Conservation (phyloP, 208 protist species). For the Acanthamoeba lenticulata region DNA sequence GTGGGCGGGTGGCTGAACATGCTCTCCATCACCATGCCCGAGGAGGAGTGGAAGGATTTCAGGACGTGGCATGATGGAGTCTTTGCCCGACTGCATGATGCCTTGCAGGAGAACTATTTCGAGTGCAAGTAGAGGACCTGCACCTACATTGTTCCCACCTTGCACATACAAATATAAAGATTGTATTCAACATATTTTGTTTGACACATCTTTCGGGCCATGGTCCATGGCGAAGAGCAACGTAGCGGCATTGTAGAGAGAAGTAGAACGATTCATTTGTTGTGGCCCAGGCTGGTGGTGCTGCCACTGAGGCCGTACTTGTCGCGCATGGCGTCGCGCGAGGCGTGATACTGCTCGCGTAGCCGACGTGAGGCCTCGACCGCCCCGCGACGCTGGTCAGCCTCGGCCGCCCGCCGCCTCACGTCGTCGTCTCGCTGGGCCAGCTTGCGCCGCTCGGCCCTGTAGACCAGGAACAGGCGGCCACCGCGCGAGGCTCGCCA, state of each 20-base stretch:
- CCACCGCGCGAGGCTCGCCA: not conserved
- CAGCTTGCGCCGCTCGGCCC: not conserved
- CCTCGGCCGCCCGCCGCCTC: not conserved
- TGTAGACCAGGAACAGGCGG: not conserved
- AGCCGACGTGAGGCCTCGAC: not conserved
- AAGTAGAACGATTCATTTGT: too few relatives aligned
- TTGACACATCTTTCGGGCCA: too few relatives aligned
- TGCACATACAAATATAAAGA: too few relatives aligned
- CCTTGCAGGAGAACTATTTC: constrained; percentile 41
- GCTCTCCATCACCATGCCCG: constrained; percentile 35
- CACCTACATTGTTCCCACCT: too few relatives aligned
- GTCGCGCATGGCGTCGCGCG: not conserved
- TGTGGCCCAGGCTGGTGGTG: too few relatives aligned
- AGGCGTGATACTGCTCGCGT: not conserved
- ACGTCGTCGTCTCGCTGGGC: not conserved
- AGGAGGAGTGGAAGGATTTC: constrained; percentile 49
- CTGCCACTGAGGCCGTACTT: not conserved
- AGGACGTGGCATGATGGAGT: constrained; percentile 41
- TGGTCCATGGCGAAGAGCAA: too few relatives aligned
- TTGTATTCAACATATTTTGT: too few relatives aligned
- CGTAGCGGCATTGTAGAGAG: too few relatives aligned
- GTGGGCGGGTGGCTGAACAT: constrained; percentile 39
- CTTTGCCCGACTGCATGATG: constrained; percentile 9
- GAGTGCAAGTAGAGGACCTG: constrained; percentile 49
- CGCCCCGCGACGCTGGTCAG: not conserved